phyloP scores from a whole-genome alignment of 1,139 yeast species.

The Wickerhamiella pararugosa region DNA sequence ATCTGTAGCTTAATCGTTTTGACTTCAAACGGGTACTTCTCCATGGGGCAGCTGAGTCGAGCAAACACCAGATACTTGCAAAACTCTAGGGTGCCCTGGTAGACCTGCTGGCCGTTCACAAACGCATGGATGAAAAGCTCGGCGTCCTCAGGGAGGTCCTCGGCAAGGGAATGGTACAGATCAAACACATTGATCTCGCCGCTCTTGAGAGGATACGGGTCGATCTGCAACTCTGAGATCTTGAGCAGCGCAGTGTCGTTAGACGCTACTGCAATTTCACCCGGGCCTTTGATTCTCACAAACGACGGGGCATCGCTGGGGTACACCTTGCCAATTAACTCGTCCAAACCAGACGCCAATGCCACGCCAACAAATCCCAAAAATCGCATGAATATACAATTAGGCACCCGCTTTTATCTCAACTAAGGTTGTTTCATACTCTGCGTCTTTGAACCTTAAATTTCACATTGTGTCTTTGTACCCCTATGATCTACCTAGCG shows the following conservation, averaged over 20 bases:
- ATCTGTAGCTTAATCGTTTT: slow-evolving; percentile 16
- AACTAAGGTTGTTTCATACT: no score
- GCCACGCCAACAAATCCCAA: no score
- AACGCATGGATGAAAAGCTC: slow-evolving; percentile 17
- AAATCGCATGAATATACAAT: no score
- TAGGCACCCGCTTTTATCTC: no score
- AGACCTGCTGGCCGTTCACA: slow-evolving; percentile 12
- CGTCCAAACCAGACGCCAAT: neutral
- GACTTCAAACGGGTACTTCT: slow-evolving; percentile 9
- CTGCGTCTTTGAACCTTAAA: no score
- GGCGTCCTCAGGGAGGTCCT: slow-evolving; percentile 16
- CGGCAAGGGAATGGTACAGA: slow-evolving; percentile 15
- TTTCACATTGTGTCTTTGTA: no score
- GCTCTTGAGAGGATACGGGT: slow-evolving; percentile 19
- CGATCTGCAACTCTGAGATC: slow-evolving; percentile 14
- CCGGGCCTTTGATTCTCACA: slow-evolving; percentile 9
- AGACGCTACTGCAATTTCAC: slow-evolving; percentile 15
- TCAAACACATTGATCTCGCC: slow-evolving; percentile 17
- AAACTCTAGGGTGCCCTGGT: slow-evolving; percentile 17
- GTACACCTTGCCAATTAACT: slow-evolving; percentile 12
- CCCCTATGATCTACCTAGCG: no score
- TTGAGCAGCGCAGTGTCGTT: slow-evolving; percentile 17
- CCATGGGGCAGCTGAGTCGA: slow-evolving; percentile 19
- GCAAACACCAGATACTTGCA: slow-evolving; percentile 20
- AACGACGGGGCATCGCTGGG: slow-evolving; percentile 11